Conservation (phyloP, 2,329 filamentous ascomycete genomes). For the Cercospora janseana region DNA sequence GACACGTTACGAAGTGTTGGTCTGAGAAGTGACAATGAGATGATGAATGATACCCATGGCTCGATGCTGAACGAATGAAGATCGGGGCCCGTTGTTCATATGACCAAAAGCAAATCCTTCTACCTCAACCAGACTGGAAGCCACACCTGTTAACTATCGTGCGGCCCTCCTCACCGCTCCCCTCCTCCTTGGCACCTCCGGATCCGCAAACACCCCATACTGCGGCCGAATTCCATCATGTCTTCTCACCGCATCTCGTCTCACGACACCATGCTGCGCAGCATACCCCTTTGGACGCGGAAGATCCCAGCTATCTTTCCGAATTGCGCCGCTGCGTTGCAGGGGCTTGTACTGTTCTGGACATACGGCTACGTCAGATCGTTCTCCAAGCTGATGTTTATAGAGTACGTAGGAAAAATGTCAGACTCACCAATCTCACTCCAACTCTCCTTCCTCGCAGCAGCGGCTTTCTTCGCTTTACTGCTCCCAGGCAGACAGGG, state of each 20-base stretch:
- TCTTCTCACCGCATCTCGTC: too few relatives aligned
- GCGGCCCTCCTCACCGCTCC: too few relatives aligned
- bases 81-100: not conserved
- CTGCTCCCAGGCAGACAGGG: not conserved
- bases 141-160: too few relatives aligned
- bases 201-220: too few relatives aligned
- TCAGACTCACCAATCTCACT: not conserved
- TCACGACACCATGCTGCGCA: not conserved
- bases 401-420: not conserved
- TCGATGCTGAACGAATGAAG: not conserved
- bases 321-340: not conserved
- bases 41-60: conserved; percentile 11
- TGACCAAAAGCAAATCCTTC: not conserved
- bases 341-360: too few relatives aligned
- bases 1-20: not conserved
- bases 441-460: not conserved
- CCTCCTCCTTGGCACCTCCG: too few relatives aligned
- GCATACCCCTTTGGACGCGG: not conserved
- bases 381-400: too few relatives aligned
- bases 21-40: not conserved
- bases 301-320: not conserved
- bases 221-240: too few relatives aligned
- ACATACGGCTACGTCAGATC: too few relatives aligned
- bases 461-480: not conserved
- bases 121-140: too few relatives aligned